Percentiles rank a stretch among this genome's conserved stretches.
Conservation (phyloP, 2,329 filamentous ascomycete species). For the Trichoderma pleuroti region DNA sequence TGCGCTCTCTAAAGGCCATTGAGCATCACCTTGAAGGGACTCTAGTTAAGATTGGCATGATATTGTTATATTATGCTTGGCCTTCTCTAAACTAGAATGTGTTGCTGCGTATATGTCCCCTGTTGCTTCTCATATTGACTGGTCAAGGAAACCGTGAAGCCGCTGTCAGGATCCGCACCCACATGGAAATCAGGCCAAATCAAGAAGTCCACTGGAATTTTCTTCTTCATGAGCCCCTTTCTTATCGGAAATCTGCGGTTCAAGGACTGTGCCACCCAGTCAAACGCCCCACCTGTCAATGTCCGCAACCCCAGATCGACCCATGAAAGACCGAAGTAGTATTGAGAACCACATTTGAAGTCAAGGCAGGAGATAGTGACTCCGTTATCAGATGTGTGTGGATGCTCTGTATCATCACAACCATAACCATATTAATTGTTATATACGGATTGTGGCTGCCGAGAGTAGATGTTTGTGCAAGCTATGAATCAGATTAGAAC, state of each 20-base stretch:
- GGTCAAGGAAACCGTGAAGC: neutral
- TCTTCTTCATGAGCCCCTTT: neutral
- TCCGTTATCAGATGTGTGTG: neutral
- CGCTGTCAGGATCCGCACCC: neutral
- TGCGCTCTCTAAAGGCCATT: neutral
- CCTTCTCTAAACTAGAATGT: neutral
- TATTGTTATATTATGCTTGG: neutral
- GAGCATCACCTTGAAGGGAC: neutral
- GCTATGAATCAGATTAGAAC: neutral
- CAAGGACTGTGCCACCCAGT: neutral
- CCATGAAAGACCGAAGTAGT: neutral
- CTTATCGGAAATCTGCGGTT: neutral
- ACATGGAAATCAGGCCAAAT: neutral
- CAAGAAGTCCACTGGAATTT: neutral
- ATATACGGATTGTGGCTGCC: neutral
- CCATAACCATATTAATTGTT: neutral
- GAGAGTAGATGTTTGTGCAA: neutral
- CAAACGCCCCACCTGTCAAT: neutral
- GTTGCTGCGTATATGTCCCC: neutral
- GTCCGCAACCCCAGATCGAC: neutral
- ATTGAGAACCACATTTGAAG: neutral
- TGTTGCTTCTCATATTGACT: neutral
- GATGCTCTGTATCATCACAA: neutral
- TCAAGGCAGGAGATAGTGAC: neutral
- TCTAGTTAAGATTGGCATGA: neutral